Base-by-base conservation (phyloP, 129 eudicot species). In the Apium graveolens region DNA sequence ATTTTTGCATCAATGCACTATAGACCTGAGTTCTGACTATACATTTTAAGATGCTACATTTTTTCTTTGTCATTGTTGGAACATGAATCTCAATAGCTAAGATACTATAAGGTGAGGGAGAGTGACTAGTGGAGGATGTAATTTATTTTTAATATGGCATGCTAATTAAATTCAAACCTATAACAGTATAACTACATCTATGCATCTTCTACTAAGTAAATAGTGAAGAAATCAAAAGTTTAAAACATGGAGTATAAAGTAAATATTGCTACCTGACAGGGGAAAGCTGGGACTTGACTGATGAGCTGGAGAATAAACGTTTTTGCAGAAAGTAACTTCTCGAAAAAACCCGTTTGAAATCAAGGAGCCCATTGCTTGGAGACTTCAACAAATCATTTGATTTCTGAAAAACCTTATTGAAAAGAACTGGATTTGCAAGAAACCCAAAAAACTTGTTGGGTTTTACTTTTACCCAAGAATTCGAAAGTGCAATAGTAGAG, bases 261-360 rank as follows among this genome's bases (percentile, higher is more conserved):
- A 48, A 14, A 66, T 41, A 32, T 41, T 82, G 86, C 93, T 82
- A 89, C 93, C 90, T 77, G 78, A 87, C 80, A 44, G 80, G 79
- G 26, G 79, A 34, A 39, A 21, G 27, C 24, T 75, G 87, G 77
- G 88, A 86, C 70, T 81, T 76, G 55, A 83, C 77, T 35, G 87
- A 80, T 79, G 78, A 81, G 31, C 70, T 73, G 51, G 44, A 69
- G 17, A 85, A 87, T 39, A 80, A 85, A 44, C 86, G 55, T 53
- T 81, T 81, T 17, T 80, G 62, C 62, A 53, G 27, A 32, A 83
- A 80, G 20, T 77, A 85, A 80, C 76, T 46, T 76, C 79, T 86
- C 4, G 73, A 20, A 39, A 81, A 71, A 82, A 78, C 80, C 78
- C 80, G 18, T 37, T 79, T 79, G 11, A 76, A 77, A 85, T 82